phyloP scores from a whole-genome alignment of 441 rosid species.

The Arabidopsis lyrata region DNA sequence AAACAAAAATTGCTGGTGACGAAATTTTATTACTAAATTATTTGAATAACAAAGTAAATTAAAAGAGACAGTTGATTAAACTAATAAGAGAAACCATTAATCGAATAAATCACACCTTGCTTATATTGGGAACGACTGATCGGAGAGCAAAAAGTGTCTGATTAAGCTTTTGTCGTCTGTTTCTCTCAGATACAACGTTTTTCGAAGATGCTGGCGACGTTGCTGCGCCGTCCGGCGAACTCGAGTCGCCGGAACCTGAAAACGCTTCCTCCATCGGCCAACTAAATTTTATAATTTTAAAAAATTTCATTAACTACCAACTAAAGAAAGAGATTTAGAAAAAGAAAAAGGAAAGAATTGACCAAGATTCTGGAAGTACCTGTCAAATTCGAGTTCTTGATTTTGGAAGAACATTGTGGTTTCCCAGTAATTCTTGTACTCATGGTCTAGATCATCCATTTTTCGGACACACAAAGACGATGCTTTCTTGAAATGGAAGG shows the following conservation, averaged over 20 bases:
- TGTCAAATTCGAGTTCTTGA: conserved; percentile 68
- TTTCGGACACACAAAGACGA: conserved; percentile 36
- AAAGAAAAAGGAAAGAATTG: background rate
- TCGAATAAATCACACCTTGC: conserved; percentile 39
- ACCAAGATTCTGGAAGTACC: conserved; percentile 47
- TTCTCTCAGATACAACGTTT: conserved; percentile 82
- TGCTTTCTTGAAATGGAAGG: conserved; percentile 45
- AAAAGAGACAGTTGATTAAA: conserved; percentile 31
- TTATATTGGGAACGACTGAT: conserved; percentile 77
- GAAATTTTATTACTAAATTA: conserved; percentile 4
- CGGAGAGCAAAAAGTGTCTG: conserved; percentile 84
- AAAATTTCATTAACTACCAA: conserved; percentile 3
- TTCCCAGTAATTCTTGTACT: conserved; percentile 75
- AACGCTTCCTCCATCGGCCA: conserved; percentile 82
- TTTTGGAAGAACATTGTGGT: conserved; percentile 70
- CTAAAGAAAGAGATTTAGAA: background rate
- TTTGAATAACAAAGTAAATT: background rate
- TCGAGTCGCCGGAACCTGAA: conserved; percentile 76
- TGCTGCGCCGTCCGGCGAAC: conserved; percentile 82
- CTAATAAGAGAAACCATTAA: conserved; percentile 15
- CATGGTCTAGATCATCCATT: conserved; percentile 60
- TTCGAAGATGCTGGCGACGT: conserved; percentile 64
- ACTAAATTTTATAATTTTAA: conserved; percentile 40
- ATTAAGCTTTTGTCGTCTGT: conserved; percentile 79
- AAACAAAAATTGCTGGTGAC: conserved; percentile 20